phyloP scores from a whole-genome alignment of 768 basidiomycete species.

The Vishniacozyma victoriae region DNA sequence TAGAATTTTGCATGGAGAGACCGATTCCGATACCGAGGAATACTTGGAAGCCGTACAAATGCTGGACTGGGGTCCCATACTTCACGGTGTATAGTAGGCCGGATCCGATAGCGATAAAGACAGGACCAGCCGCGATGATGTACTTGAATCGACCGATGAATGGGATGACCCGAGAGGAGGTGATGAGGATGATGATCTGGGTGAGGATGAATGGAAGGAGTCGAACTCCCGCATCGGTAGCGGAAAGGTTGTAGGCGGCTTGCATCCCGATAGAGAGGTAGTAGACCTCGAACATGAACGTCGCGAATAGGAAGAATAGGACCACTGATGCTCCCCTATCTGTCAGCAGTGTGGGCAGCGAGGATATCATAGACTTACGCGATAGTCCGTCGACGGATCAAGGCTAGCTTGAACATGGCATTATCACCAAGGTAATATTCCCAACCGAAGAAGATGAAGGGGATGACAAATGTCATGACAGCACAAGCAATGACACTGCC shows the following conservation, averaged over 20 bases:
- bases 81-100: slow-evolving; percentile 49
- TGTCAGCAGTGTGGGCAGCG: neutral
- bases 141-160: slow-evolving; percentile 46
- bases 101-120: slow-evolving; percentile 43
- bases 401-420: slow-evolving; percentile 49
- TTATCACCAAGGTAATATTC: slow-evolving; percentile 45
- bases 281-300: slow-evolving; percentile 44
- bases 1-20: slow-evolving; percentile 44
- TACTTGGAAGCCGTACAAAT: slow-evolving; percentile 48
- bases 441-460: slow-evolving; percentile 46
- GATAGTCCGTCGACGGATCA: slow-evolving; percentile 45
- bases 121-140: slow-evolving; percentile 47
- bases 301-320: slow-evolving; percentile 40
- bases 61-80: slow-evolving; percentile 21
- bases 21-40: slow-evolving; percentile 50
- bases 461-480: slow-evolving; percentile 39
- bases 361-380: slow-evolving; percentile 20
- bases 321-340: slow-evolving; percentile 35
- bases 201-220: slow-evolving; percentile 46
- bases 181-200: slow-evolving; percentile 42
- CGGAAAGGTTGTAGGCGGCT: slow-evolving; percentile 42
- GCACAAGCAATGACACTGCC: slow-evolving; percentile 48
- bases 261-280: slow-evolving; percentile 42
- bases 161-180: slow-evolving; percentile 36
- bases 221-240: slow-evolving; percentile 43